Evolutionary conservation across 106 monocot genomes (phyloP), one percentile per base, ranked within the genome.

Genomic region (Dendrobium catenatum): DNA sequence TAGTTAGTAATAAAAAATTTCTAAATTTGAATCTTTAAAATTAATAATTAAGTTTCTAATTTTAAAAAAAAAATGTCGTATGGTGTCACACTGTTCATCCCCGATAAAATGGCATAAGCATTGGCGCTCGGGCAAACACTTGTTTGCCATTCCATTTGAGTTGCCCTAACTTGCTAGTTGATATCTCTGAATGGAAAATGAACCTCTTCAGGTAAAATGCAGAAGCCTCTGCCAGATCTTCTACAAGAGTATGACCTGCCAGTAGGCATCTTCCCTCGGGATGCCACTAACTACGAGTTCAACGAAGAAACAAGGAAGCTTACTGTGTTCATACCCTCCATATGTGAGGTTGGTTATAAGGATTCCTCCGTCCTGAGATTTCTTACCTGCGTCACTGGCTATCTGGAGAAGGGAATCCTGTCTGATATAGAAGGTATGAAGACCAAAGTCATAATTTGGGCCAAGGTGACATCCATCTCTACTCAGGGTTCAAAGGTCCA

Each of bases 291-390:
- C 80, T 93, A 93, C 37, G 93, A 93, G 83, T 90, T 93, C 85
- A 88, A 93, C 24, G 90, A 90, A 75, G 93, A 88, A 77, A 94
- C 94, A 0, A 72, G 73, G 72, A 96, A 89, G 80, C 85, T 96
- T 16, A 90, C 89, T 6, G 94, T 96, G 37, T 90, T 86, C 86
- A 90, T 96, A 43, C 96, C 96, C 4, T 77, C 92, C 2, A 41
- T 90, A 1, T 96, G 94, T 40, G 96, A 96, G 51, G 96, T 96
- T 22, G 96, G 96, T 24, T 96, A 96, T 83, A 92, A 81, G 78
- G 96, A 96, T 78, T 90, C 91, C 8, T 96, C 96, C 11, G 87
- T 90, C 49, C 68, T 96, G 41, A 85, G 94, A 4, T 96, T 96
- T 77, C 79, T 55, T 83, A 92, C 91, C 33, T 85, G 10, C 0